Evolutionary conservation across 768 basidiomycete species (phyloP).

Genomic region (Tulasnella sp.): DNA sequence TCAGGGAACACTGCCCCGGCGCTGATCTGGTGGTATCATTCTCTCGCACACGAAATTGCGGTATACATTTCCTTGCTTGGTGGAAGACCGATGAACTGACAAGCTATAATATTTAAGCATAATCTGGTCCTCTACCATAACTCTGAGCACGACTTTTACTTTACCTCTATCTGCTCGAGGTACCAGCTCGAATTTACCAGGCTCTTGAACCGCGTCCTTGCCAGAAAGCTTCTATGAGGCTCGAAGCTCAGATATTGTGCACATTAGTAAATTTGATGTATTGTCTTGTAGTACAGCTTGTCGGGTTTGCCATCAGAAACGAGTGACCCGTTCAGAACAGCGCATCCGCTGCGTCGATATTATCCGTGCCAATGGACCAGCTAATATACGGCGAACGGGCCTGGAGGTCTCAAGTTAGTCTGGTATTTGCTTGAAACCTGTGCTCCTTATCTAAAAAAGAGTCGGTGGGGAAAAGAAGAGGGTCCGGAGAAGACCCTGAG

Average conservation of each 20-base stretch:
- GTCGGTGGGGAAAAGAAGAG: too few species aligned
- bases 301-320: too few species aligned
- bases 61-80: constrained; percentile 25
- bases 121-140: constrained; percentile 71
- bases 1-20: constrained; percentile 61
- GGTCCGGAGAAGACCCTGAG: too few species aligned
- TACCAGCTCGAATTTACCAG: constrained; percentile 44
- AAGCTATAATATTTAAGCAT: constrained; percentile 48
- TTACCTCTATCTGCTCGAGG: constrained; percentile 83
- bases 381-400: too few species aligned
- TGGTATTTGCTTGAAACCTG: too few species aligned
- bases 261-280: neutral
- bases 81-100: neutral
- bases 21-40: constrained; percentile 89
- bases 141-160: constrained; percentile 82
- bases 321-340: too few species aligned
- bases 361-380: too few species aligned
- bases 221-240: neutral
- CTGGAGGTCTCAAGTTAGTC: too few species aligned
- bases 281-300: neutral
- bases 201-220: constrained; percentile 35
- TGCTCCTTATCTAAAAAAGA: too few species aligned
- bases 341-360: too few species aligned
- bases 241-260: neutral
- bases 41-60: constrained; percentile 89